A percentile compares a stretch with the other conserved stretches of the same genome.
These are phyloP conservation scores for Leccinum fallax DNA, from an alignment of 1,284 basidiomycete genomes.

Conservation along the genomic window DNA sequence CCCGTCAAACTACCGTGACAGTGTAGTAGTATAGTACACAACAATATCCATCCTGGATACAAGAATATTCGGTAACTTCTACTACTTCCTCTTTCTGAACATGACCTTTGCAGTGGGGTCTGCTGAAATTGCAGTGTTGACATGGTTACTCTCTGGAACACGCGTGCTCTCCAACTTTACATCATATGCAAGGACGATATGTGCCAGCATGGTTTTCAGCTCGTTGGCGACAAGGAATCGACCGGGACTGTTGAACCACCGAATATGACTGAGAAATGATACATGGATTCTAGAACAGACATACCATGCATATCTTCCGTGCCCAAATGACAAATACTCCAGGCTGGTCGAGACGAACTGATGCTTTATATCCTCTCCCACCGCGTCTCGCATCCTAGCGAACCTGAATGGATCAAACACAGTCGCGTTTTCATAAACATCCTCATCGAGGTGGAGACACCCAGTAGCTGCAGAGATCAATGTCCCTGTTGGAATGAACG, in stretches of 20 bases:
- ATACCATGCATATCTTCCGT: slow-evolving; percentile 24
- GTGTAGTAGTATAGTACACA: too few relatives aligned
- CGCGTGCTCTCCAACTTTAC: slow-evolving; percentile 27
- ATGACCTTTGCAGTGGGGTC: slow-evolving; percentile 5
- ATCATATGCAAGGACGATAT: slow-evolving; percentile 32
- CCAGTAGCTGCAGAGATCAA: slow-evolving; percentile 28
- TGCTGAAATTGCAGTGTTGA: neutral
- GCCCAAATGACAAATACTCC: slow-evolving; percentile 24
- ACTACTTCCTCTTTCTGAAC: slow-evolving; percentile 9
- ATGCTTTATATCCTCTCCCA: slow-evolving; percentile 19
- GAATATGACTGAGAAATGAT: neutral
- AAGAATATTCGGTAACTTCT: neutral
- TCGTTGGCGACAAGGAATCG: slow-evolving; percentile 35
- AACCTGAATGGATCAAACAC: slow-evolving; percentile 40
- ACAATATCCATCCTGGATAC: neutral
- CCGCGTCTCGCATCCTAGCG: slow-evolving; percentile 17
- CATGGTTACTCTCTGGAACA: slow-evolving; percentile 25
- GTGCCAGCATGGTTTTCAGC: slow-evolving; percentile 33
- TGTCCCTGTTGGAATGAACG: slow-evolving; percentile 41
- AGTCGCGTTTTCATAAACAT: slow-evolving; percentile 27
- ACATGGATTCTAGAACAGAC: neutral
- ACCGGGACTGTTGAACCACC: slow-evolving; percentile 28
- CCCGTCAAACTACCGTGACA: too few relatives aligned
- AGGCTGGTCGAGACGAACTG: slow-evolving; percentile 18
- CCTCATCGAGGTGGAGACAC: slow-evolving; percentile 30